phyloP scores from a whole-genome alignment of 2,329 filamentous ascomycete genomes.

The Ceratocystis harringtonii region DNA sequence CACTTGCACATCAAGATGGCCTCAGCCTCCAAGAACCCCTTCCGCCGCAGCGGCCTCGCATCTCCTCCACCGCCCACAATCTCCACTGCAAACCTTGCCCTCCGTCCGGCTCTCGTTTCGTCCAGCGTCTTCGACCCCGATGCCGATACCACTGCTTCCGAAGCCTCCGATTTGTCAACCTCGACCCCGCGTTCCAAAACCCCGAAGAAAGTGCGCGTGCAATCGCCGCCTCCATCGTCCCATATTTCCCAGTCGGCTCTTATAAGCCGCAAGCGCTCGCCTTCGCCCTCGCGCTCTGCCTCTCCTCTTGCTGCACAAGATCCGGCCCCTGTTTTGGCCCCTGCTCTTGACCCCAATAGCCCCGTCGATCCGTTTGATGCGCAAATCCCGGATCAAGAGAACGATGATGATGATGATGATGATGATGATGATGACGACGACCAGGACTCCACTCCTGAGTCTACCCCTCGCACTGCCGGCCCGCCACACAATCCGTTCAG shows the following conservation, averaged over 20 bases:
- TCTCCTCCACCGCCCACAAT: background rate
- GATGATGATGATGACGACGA: background rate
- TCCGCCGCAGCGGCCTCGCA: conserved; percentile 12
- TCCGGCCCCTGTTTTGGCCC: background rate
- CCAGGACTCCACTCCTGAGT: background rate
- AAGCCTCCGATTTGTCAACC: conserved; percentile 4
- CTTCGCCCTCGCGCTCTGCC: background rate
- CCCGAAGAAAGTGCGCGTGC: conserved; percentile 51
- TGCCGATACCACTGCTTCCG: conserved; percentile 9
- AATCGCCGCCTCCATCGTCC: conserved; percentile 47
- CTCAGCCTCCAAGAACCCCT: conserved; percentile 15
- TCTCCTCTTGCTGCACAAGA: background rate
- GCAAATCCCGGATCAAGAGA: background rate
- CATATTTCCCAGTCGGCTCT: conserved; percentile 18
- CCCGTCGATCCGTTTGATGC: background rate
- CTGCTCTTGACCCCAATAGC: background rate
- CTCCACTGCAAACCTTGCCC: conserved; percentile 9
- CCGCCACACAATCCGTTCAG: conserved; percentile 34
- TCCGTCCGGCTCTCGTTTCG: conserved; percentile 6
- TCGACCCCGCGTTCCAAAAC: conserved; percentile 29
- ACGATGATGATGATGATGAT: background rate
- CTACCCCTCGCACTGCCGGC: background rate
- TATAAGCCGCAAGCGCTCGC: background rate
- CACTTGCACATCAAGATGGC: background rate
- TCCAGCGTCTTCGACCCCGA: conserved; percentile 13